Base-by-base conservation (phyloP, 2,329 filamentous ascomycete genomes). In the Ascochyta rabiei region DNA sequence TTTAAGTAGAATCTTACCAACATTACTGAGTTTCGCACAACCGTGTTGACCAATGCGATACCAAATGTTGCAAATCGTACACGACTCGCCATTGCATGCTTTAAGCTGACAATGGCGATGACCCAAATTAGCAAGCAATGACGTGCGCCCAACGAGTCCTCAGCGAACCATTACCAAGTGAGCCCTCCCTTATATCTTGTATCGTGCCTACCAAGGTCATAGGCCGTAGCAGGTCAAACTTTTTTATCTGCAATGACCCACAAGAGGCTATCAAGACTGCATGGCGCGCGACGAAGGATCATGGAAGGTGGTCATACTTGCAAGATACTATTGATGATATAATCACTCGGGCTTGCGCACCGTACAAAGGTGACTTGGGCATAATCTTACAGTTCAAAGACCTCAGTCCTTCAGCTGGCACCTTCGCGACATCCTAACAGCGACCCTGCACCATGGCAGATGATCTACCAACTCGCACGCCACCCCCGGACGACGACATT, bases 11-110 rank as follows among this genome's bases (percentile, higher is more conserved):
- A 55, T 42, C 41, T 34, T 37, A 45, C 30, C 52, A 49, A 54
- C 49, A 54, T 54, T 41, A 49, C 52, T 45, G 46, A 47, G 37
- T 54, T 31, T 23, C 28, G 24, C 28, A 46, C 28, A 45, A 28
- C 41, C 30, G 31, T 18, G 6, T 39, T 19, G 13, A 16, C 12
- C 16, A 12, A 38, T 16, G 23, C 24, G 23, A 43, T 10, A 41
- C 9, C 6, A 37, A 38, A 19, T 16, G 23, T 24, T 34, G 33
- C 10, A 16, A 3, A 7, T 8, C 19, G n/a, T 34, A 26, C 31
- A 19, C 40, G 50, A 44, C 31, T 44, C 33, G 39, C 12, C 10
- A 10, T 13, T 21, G 24, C 10, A 10, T 43, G 24, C 19, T 37
- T 39, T 39, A 38, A 37, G 31, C 44, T 43, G 39, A 28, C 39